phyloP scores from a whole-genome alignment of 208 protist genomes.

The Leishmania arabica region DNA sequence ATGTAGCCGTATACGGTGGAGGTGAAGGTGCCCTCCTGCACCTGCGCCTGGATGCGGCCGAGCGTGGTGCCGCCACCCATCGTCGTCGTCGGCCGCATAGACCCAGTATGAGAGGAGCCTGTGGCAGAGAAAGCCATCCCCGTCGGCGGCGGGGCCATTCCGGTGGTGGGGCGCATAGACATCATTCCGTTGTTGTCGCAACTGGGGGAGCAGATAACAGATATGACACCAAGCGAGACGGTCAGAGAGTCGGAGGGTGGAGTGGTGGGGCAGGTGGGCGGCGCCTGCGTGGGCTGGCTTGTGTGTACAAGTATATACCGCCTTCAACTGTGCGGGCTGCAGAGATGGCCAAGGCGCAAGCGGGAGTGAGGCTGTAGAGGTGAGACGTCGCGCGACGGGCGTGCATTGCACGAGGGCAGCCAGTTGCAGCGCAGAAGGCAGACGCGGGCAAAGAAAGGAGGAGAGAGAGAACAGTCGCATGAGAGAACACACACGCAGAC shows the following conservation, averaged over 20 bases:
- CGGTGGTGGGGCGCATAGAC: conserved; percentile 48
- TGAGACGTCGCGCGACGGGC: background rate
- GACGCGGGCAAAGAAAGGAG: background rate
- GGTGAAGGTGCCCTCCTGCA: conserved; percentile 96
- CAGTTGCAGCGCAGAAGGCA: background rate
- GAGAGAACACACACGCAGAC: background rate
- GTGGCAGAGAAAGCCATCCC: conserved; percentile 34
- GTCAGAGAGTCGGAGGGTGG: background rate
- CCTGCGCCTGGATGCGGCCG: conserved; percentile 86
- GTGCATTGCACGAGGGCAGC: background rate
- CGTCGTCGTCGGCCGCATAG: conserved; percentile 79
- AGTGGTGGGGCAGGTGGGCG: background rate
- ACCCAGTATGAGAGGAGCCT: conserved; percentile 35
- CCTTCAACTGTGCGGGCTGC: background rate
- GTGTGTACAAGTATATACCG: background rate
- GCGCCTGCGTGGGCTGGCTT: background rate
- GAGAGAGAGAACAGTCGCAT: background rate
- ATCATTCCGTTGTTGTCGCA: background rate
- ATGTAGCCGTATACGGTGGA: conserved; percentile 94
- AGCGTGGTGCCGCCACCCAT: conserved; percentile 91
- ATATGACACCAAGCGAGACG: background rate
- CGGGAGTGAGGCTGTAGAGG: background rate
- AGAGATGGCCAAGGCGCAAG: background rate
- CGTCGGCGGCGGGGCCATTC: conserved; percentile 68
- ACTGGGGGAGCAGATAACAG: background rate